phyloP scores from a whole-genome alignment of 192 early-diverging fungal genomes.

The Rhizoclosmatium globosum region DNA sequence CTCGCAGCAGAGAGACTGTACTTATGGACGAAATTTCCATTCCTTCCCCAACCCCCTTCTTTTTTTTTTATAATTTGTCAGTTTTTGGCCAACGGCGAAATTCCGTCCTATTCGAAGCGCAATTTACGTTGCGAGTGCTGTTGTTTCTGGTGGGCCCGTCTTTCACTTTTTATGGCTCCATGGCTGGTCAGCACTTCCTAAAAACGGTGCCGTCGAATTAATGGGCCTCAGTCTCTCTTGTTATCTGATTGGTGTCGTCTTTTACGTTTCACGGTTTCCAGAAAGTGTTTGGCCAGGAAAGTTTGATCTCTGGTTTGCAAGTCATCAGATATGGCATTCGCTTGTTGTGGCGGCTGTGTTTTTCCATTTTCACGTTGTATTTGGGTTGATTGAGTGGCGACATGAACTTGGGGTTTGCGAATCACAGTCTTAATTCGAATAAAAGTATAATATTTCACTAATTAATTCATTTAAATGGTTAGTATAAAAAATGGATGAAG shows the following conservation, averaged over 20 bases:
- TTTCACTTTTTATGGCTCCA: not conserved
- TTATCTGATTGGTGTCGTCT: slow-evolving; percentile 35
- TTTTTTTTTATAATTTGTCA: slow-evolving; percentile 7
- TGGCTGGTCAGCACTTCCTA: slow-evolving; percentile 1
- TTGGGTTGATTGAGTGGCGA: slow-evolving; percentile 17
- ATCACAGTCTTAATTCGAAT: not conserved
- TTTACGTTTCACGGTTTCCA: slow-evolving; percentile 41
- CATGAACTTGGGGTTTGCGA: slow-evolving; percentile 2
- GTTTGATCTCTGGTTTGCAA: slow-evolving; percentile 35
- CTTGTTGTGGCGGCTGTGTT: slow-evolving; percentile 31
- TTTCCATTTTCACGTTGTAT: slow-evolving; percentile 4
- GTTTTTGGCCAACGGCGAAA: slow-evolving; percentile 20
- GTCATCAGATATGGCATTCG: slow-evolving; percentile 45
- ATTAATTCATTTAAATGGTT: too few relatives aligned
- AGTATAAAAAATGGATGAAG: too few relatives aligned
- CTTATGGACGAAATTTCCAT: not conserved
- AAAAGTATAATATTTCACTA: too few relatives aligned
- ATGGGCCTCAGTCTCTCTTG: not conserved
- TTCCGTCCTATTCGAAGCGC: slow-evolving; percentile 17
- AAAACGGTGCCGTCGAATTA: not conserved
- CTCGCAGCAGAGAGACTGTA: not conserved
- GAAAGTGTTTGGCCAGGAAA: slow-evolving; percentile 36
- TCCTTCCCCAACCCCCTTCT: not conserved
- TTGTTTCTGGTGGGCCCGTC: slow-evolving; percentile 5
- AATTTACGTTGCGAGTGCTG: slow-evolving; percentile 15